Evolutionary conservation across 2,329 filamentous ascomycete genomes (phyloP).

Genomic region (Ceratocystis diversiconidia): DNA sequence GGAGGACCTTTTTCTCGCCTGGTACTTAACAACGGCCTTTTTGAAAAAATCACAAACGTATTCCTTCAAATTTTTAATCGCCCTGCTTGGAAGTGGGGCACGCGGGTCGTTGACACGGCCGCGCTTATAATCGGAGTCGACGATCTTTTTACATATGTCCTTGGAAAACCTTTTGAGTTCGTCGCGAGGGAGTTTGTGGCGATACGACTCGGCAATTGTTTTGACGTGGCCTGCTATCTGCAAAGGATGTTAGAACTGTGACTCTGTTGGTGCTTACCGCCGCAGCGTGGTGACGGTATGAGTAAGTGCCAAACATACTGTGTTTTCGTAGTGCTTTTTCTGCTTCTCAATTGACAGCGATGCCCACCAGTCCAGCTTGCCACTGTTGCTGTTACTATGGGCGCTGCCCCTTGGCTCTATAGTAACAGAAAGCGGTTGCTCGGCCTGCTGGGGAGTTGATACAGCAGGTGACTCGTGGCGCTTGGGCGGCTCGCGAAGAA

Average conservation of each 20-base stretch:
- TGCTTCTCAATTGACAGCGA: conserved; percentile 64
- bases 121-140: conserved; percentile 83
- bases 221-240: conserved; percentile 77
- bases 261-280: no score
- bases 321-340: conserved; percentile 90
- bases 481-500: conserved; percentile 51
- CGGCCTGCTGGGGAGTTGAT: conserved; percentile 46
- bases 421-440: conserved; percentile 31
- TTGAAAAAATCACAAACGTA: conserved; percentile 78
- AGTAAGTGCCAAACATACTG: conserved; percentile 41
- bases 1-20: conserved; percentile 48
- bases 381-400: no score
- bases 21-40: conserved; percentile 66
- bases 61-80: conserved; percentile 67
- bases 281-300: neutral
- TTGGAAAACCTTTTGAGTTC: conserved; percentile 49
- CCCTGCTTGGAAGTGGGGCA: conserved; percentile 53
- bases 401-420: conserved; percentile 43
- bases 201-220: conserved; percentile 74
- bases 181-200: conserved; percentile 73
- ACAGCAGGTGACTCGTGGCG: conserved; percentile 26
- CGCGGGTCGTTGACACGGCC: conserved; percentile 72
- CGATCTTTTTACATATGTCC: conserved; percentile 72
- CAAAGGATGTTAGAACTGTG: neutral
- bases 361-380: conserved; percentile 46